Evolutionary conservation across 2,329 filamentous ascomycete genomes (phyloP).

Genomic region (Colletotrichum truncatum): DNA sequence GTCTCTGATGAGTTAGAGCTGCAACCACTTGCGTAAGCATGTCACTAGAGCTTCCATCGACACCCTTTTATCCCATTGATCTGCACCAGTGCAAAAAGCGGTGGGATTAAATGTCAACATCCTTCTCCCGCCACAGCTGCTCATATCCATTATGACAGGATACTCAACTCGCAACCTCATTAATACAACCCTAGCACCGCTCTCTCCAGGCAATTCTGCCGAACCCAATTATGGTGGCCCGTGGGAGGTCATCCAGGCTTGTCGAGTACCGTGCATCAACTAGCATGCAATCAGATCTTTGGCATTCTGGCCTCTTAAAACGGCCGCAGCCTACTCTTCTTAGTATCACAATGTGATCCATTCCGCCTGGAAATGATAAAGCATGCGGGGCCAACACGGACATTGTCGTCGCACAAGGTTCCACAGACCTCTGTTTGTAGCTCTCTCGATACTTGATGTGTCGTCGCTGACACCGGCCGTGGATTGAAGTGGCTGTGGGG

Average conservation of each 20-base stretch:
- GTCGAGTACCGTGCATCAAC: background rate
- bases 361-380: background rate
- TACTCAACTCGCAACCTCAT: background rate
- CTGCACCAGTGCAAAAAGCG: conserved; percentile 24
- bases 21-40: conserved; percentile 22
- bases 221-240: conserved; percentile 3
- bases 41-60: conserved; percentile 18
- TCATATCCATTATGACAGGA: conserved; percentile 3
- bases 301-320: background rate
- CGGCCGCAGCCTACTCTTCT: background rate
- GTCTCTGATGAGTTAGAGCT: conserved; percentile 19
- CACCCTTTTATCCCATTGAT: conserved; percentile 9
- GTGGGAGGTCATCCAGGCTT: conserved; percentile 6
- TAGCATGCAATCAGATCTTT: conserved; percentile 6
- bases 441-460: background rate
- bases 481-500: background rate
- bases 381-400: conserved; percentile 13
- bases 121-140: conserved; percentile 16
- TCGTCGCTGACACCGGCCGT: background rate
- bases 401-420: conserved; percentile 5
- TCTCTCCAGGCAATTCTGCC: background rate
- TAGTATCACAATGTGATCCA: background rate
- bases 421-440: conserved; percentile 6
- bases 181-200: background rate
- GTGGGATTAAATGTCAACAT: conserved; percentile 17